Evolutionary conservation across 805 yeast species (phyloP).

Genomic region (Candida tallmaniae): DNA sequence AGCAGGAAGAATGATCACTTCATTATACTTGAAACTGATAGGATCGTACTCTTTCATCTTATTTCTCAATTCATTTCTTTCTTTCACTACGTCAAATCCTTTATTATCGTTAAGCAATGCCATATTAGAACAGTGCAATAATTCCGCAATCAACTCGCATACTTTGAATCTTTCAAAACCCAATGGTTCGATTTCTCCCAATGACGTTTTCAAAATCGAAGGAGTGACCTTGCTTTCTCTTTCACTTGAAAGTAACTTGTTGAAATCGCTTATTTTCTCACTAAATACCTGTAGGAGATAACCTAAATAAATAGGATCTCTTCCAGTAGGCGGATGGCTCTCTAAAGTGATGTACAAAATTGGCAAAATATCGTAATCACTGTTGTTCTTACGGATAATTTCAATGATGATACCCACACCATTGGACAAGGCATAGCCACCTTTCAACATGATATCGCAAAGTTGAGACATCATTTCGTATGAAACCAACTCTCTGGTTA

Average conservation of each 20-base stretch:
- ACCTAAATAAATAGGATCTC: conserved; percentile 45
- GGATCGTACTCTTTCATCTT: conserved; percentile 42
- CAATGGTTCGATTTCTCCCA: conserved; percentile 37
- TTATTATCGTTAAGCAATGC: conserved; percentile 41
- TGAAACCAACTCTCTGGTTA: conserved; percentile 41
- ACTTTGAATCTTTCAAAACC: conserved; percentile 45
- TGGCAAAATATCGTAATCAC: conserved; percentile 43
- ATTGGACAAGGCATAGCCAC: conserved; percentile 45
- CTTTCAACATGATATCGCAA: conserved; percentile 39
- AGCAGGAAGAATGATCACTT: conserved; percentile 34
- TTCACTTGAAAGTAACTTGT: conserved; percentile 25
- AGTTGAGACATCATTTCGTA: conserved; percentile 30
- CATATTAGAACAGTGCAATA: conserved; percentile 45
- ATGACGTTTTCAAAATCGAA: conserved; percentile 23
- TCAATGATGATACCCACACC: conserved; percentile 47
- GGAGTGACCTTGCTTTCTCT: conserved; percentile 13
- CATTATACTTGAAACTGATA: conserved; percentile 42
- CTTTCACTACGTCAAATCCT: conserved; percentile 38
- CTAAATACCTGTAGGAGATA: conserved; percentile 40
- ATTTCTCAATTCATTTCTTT: conserved; percentile 32
- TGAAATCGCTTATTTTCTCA: conserved; percentile 31
- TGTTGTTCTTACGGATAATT: conserved; percentile 41
- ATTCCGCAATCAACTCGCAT: conserved; percentile 44
- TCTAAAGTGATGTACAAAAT: conserved; percentile 42
- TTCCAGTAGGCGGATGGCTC: conserved; percentile 44